Evolutionary conservation across 2,329 filamentous ascomycete genomes (phyloP), one percentile per base, ranked within the genome.

Genomic region (Leptographium radiaticola): DNA sequence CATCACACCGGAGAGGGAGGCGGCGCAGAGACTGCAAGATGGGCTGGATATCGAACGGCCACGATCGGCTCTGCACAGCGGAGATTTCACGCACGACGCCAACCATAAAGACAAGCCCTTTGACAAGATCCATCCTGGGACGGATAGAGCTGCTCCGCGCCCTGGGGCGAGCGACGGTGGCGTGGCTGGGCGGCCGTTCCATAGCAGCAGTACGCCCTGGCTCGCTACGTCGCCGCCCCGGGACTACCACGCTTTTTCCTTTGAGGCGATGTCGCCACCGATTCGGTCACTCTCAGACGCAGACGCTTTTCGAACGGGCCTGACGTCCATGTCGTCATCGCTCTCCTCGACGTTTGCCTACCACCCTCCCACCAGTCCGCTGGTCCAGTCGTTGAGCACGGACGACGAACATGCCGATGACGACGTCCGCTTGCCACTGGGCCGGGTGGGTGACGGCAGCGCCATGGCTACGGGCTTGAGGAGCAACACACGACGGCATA

Each of bases 311-410:
- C 53, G 65, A 47, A 73, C 75, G 0, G 68, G 73, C 25, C 49
- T 51, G 15, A 71, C 76, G 18, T 83, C 84, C 1, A 63, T 86
- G 11, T 84, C 83, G 4, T 89, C 84, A 9, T 86, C 88, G 1
- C 75, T 87, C 15, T 84, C 86, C 0, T 86, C 83, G 2, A 89
- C 81, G 61, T 96, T 95, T 66, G 76, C 86, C 36, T 86, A 95
- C 57, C 86, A 91, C 68, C 81, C 87, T 2, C 91, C 93, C 0
- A 97, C 93, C 2, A 97, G 90, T 62, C 93, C 93, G 15, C 73
- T 98, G 12, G 90, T 94, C 1, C 84, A 96, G 63, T 89, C 89
- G 44, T 82, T 89, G 62, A 94, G 84, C 68, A 93, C 90, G 60
- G 84, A 88, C 8, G 88, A 93, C 60, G 55, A 51, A 25, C 25